Evolutionary conservation across 1,284 basidiomycete genomes (phyloP).

Genomic region (Mycena sp.): DNA sequence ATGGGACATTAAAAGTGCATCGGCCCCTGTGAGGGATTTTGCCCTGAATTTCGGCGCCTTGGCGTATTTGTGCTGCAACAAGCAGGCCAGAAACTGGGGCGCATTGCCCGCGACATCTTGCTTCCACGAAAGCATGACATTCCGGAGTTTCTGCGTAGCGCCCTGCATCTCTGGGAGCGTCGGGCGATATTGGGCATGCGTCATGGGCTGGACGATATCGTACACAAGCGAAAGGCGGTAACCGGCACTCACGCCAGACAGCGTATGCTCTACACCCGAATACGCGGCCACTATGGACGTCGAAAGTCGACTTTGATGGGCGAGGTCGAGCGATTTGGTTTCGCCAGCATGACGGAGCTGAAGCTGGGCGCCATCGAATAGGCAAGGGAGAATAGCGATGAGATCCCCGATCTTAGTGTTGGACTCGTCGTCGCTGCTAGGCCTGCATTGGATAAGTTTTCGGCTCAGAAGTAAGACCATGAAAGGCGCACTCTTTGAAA

Average conservation of each 20-base stretch:
- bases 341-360: conserved; percentile 8
- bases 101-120: neutral
- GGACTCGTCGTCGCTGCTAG: conserved; percentile 13
- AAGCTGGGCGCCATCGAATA: conserved; percentile 17
- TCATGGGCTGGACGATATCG: conserved; percentile 14
- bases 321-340: conserved; percentile 7
- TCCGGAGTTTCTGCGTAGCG: neutral
- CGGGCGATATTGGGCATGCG: neutral
- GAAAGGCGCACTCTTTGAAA: conserved; percentile 15
- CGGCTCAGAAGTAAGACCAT: neutral
- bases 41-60: neutral
- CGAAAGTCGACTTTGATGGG: neutral
- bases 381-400: conserved; percentile 16
- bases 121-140: conserved; percentile 18
- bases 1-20: conserved; percentile 14
- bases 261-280: conserved; percentile 12
- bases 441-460: neutral
- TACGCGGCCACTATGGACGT: conserved; percentile 21
- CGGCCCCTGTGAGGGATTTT: conserved; percentile 17
- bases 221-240: conserved; percentile 24
- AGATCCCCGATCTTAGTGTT: conserved; percentile 12
- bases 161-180: conserved; percentile 21
- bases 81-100: conserved; percentile 4
- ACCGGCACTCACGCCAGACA: conserved; percentile 9
- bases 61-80: conserved; percentile 21